These are phyloP conservation scores for Dalbergia cultrata DNA, from an alignment of 306 rosid species.

Conservation along the genomic window DNA sequence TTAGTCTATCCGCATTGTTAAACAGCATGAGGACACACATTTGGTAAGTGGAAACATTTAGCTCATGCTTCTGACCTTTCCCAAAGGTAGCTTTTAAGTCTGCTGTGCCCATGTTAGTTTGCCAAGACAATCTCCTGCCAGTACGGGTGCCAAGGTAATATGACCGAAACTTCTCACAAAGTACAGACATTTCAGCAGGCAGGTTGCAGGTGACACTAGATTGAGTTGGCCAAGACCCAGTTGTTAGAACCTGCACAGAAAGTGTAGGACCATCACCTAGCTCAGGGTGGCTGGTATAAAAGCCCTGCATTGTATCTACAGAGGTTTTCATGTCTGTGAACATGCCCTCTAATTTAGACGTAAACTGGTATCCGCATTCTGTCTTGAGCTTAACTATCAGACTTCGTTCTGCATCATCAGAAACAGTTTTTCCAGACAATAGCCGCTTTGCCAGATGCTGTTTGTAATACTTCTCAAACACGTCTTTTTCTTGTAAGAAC, in stretches of 20 bases:
- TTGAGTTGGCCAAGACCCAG: constrained; percentile 92
- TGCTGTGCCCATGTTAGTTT: constrained; percentile 86
- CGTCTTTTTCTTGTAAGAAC: constrained; percentile 84
- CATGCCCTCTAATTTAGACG: constrained; percentile 88
- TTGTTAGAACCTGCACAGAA: constrained; percentile 79
- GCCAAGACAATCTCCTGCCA: constrained; percentile 89
- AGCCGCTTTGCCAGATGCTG: constrained; percentile 94
- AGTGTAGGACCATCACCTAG: constrained; percentile 79
- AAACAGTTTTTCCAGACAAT: constrained; percentile 78
- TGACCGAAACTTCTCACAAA: constrained; percentile 76
- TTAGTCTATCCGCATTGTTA: constrained; percentile 71
- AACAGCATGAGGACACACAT: constrained; percentile 93
- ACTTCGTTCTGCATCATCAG: constrained; percentile 90
- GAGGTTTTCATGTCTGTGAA: constrained; percentile 87
- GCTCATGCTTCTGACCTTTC: constrained; percentile 82
- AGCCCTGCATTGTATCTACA: constrained; percentile 83
- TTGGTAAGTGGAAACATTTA: constrained; percentile 86
- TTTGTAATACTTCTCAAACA: constrained; percentile 83
- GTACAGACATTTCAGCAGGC: constrained; percentile 76
- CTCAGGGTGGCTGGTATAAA: constrained; percentile 62
- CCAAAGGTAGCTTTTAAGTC: constrained; percentile 85
- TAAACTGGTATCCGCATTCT: constrained; percentile 84
- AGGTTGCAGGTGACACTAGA: constrained; percentile 77
- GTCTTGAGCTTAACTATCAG: constrained; percentile 89
- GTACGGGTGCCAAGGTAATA: constrained; percentile 84